phyloP scores from a whole-genome alignment of 2,329 filamentous ascomycete genomes.

The Neoscytalidium dimidiatum region DNA sequence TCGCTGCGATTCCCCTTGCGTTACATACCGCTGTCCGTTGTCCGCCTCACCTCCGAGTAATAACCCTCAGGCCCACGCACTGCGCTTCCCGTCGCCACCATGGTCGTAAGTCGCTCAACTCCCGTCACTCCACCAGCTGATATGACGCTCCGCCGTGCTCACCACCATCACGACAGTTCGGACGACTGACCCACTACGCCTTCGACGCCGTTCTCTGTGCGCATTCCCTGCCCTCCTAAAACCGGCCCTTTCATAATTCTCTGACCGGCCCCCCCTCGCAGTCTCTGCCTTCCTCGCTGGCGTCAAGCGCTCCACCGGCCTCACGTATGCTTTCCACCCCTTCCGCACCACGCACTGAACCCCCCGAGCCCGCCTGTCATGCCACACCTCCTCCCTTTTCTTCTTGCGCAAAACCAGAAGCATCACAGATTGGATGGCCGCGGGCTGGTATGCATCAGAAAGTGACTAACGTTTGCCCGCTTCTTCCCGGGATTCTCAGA shows the following conservation, averaged over 20 bases:
- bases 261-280: conserved; percentile 37
- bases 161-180: conserved; percentile 73
- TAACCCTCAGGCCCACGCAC: conserved; percentile 9
- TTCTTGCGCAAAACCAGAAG: conserved; percentile 1
- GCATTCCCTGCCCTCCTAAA: conserved; percentile 36
- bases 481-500: conserved; percentile 47
- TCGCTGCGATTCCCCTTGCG: conserved; percentile 4
- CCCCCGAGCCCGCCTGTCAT: conserved; percentile 21
- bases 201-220: conserved; percentile 91
- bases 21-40: too few species aligned
- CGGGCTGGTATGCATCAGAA: conserved; percentile 1
- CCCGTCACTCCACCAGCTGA: conserved; percentile 19
- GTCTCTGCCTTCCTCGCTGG: conserved; percentile 96
- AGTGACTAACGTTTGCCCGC: conserved; percentile 49
- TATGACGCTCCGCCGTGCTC: conserved; percentile 42
- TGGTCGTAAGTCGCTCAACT: conserved; percentile 39
- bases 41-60: conserved; percentile 18
- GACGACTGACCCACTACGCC: conserved; percentile 89
- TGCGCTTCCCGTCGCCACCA: conserved; percentile 25
- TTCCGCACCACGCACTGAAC: conserved; percentile 21
- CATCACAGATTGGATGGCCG: background rate
- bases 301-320: conserved; percentile 93
- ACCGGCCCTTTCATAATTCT: conserved; percentile 14
- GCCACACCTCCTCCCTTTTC: conserved; percentile 16
- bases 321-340: conserved; percentile 74